phyloP scores from a whole-genome alignment of 1,139 yeast genomes.

The Oligophagozyma castellii region DNA sequence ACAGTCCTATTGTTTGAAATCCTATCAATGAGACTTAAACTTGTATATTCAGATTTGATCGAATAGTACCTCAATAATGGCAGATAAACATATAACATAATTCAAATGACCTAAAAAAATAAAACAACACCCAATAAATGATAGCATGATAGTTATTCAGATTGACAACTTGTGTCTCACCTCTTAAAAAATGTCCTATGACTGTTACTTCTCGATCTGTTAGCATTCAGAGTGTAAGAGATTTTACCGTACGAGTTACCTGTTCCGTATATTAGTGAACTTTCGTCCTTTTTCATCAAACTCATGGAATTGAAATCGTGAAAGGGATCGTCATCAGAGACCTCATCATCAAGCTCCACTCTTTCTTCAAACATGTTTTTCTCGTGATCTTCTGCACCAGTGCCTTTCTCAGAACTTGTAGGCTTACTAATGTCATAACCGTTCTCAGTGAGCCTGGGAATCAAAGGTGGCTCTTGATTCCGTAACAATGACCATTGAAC shows the following conservation, averaged over 20 bases:
- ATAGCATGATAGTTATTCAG: too few relatives aligned
- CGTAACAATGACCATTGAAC: slow-evolving; percentile 92
- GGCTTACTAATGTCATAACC: slow-evolving; percentile 30
- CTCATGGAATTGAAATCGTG: slow-evolving; percentile 81
- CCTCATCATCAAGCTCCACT: slow-evolving; percentile 22
- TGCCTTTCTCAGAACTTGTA: slow-evolving; percentile 8
- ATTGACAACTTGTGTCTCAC: too few relatives aligned
- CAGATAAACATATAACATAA: too few relatives aligned
- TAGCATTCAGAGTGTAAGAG: slow-evolving; percentile 42
- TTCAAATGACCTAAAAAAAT: too few relatives aligned
- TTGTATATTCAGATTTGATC: too few relatives aligned
- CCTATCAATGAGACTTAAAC: too few relatives aligned
- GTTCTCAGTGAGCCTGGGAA: slow-evolving; percentile 64
- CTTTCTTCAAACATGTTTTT: slow-evolving; percentile 29
- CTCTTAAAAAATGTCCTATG: slow-evolving; percentile 28
- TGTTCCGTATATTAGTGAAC: slow-evolving; percentile 37
- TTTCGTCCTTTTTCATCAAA: slow-evolving; percentile 56
- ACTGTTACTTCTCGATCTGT: slow-evolving; percentile 29
- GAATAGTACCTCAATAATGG: too few relatives aligned
- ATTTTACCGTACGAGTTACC: slow-evolving; percentile 50
- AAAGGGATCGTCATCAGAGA: slow-evolving; percentile 57
- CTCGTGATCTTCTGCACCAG: slow-evolving; percentile 23
- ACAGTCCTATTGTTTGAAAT: too few relatives aligned
- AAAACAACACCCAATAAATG: too few relatives aligned
- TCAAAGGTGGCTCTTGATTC: slow-evolving; percentile 88